These are phyloP conservation scores for Reutealis trisperma DNA, from an alignment of 345 rosid species.

Conservation along the genomic window DNA sequence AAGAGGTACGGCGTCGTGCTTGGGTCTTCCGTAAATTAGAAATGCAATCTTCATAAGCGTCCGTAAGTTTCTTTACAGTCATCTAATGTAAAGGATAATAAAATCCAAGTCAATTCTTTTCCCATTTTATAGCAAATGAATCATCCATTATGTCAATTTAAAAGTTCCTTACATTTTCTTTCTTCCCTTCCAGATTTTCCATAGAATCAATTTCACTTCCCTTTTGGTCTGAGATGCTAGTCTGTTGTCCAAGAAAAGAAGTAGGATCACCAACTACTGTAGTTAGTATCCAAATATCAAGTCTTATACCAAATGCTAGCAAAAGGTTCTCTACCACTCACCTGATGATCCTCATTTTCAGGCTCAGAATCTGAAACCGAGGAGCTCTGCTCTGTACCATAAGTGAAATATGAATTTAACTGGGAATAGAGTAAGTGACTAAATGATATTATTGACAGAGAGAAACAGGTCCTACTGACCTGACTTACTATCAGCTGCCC, in stretches of 20 bases:
- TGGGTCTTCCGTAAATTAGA: slow-evolving; percentile 62
- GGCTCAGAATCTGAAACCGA: slow-evolving; percentile 48
- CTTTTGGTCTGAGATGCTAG: slow-evolving; percentile 32
- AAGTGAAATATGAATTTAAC: slow-evolving; percentile 22
- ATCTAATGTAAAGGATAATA: slow-evolving; percentile 46
- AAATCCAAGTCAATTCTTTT: background rate
- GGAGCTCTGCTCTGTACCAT: slow-evolving; percentile 51
- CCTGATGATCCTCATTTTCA: slow-evolving; percentile 56
- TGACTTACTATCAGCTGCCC: slow-evolving; percentile 26
- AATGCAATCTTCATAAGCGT: slow-evolving; percentile 69
- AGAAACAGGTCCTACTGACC: slow-evolving; percentile 35
- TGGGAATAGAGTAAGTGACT: background rate
- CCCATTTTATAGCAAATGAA: background rate
- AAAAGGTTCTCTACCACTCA: slow-evolving; percentile 23
- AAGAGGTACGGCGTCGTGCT: slow-evolving; percentile 54
- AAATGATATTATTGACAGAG: background rate
- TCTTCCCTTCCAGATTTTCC: slow-evolving; percentile 39
- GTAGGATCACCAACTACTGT: slow-evolving; percentile 9
- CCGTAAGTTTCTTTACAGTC: slow-evolving; percentile 69
- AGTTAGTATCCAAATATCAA: slow-evolving; percentile 17
- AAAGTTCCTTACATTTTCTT: slow-evolving; percentile 53
- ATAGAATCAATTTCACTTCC: slow-evolving; percentile 26
- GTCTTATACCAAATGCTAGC: slow-evolving; percentile 12
- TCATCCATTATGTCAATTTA: background rate
- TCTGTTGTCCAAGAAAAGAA: slow-evolving; percentile 29